Evolutionary conservation across 1,139 yeast species (phyloP), one percentile per base, ranked within the genome.

Genomic region (Magnusiomyces fungicola): DNA sequence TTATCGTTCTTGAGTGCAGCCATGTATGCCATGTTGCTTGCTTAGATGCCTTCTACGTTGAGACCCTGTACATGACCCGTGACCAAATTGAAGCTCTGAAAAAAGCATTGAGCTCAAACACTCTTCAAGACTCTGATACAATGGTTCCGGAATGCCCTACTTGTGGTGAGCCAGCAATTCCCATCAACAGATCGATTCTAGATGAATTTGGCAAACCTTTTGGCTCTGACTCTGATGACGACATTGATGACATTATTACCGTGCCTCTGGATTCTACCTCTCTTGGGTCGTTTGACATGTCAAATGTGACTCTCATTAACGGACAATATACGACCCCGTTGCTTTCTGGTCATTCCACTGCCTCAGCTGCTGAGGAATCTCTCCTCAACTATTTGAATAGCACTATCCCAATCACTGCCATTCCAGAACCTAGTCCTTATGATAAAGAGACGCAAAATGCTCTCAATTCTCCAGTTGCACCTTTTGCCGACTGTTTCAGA

Each of bases 1-100:
- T 60, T 2, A 53, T 59, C 14, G 48, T 53, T 7, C 50, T 61
- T 21, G 46, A 53, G n/a, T 61, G 65, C 46, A 39, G 50, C 16
- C 62, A 61, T 41, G 54, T 56, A 9, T 53, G 60, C 18, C 65
- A 61, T 47, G 56, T 51, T 39, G 61, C 59, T 24, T 61, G 65
- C 45, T 50, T 61, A 22, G 42, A 49, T 7, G 54, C 36, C 16
- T n/a, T 32, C 16, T 32, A 32, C 16, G 36, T 32, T 32, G 36
- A 32, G n/a, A 32, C 36, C 9, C 10, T 9, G 36, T 32, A 32
- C n/a, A 32, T n/a, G 16, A n/a, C 6, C 10, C 36, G 16, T 6
- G 16, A 14, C 16, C 6, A 32, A 9, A 32, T 32, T 32, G 16
- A 32, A 32, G n/a, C 36, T 12, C 36, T 32, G 6, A 14, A 9